Base-by-base conservation (phyloP, 1,284 basidiomycete species). In the Golubevia sp. region DNA sequence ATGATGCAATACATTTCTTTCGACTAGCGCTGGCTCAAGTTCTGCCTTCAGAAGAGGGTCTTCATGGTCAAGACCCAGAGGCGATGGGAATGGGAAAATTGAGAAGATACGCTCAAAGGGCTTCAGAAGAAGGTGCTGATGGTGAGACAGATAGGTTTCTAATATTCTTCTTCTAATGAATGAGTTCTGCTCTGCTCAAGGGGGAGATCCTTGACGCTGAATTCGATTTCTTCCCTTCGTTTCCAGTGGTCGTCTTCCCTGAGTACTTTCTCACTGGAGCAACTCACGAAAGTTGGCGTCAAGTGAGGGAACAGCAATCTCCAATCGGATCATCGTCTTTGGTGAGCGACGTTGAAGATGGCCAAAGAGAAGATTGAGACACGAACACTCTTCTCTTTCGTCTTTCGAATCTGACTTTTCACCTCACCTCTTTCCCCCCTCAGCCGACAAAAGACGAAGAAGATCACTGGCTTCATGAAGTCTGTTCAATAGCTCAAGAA, bases 181-280 rank as follows among this genome's bases (percentile, higher is more conserved):
- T n/a, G 55, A 48, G 55, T n/a, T 34, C n/a, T n/a, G n/a, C n/a
- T n/a, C n/a, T n/a, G n/a, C n/a, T n/a, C n/a, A n/a, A 27, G 11
- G n/a, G 13, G 26, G n/a, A 5, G 55, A 56, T 20, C 52, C 53
- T 59, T 24, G 49, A 53, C n/a, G n/a, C n/a, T n/a, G n/a, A n/a
- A n/a, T n/a, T n/a, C n/a, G n/a, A n/a, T n/a, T n/a, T n/a, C n/a
- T n/a, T n/a, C n/a, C n/a, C n/a, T n/a, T n/a, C n/a, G n/a, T n/a
- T 27, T 6, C 23, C 15, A n/a, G 69, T 82, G 2, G 63, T 82
- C 38, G 71, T 79, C 1, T 74, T 82, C 21, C 79, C 79, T 6
- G 79, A 82, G 63, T 82, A 79, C 66, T 82, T 79, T 64, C 53
- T 82, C 6, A 76, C 70, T 2, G 78, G 78, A 3, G 73, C 78